These are phyloP conservation scores for Pisolithus thermaeus DNA, from an alignment of 1,284 basidiomycete species.

Conservation along the genomic window DNA sequence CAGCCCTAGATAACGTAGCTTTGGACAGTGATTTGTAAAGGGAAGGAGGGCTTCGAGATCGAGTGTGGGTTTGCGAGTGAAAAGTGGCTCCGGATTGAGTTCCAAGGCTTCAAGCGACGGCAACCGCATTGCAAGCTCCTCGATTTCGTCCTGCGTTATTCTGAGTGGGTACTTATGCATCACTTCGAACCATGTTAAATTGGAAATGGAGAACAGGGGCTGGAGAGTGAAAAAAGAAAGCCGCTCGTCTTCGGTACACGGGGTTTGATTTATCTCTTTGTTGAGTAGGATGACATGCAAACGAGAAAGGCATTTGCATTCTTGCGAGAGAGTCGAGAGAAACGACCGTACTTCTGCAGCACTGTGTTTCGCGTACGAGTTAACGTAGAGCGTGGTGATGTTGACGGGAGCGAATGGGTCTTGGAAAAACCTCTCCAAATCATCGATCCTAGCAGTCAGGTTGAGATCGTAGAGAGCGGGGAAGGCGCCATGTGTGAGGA, in stretches of 20 bases:
- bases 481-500: conserved; percentile 44
- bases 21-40: conserved; percentile 50
- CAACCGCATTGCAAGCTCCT: conserved; percentile 45
- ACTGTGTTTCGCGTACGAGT: conserved; percentile 38
- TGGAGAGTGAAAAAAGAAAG: conserved; percentile 44
- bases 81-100: conserved; percentile 48
- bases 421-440: conserved; percentile 44
- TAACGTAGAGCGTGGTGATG: conserved; percentile 47
- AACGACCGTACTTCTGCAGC: conserved; percentile 38
- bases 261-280: conserved; percentile 6
- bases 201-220: conserved; percentile 41
- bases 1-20: conserved; percentile 45
- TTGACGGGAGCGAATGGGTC: conserved; percentile 39
- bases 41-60: conserved; percentile 47
- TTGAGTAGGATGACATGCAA: conserved; percentile 36
- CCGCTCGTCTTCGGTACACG: conserved; percentile 24
- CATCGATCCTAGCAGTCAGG: conserved; percentile 37
- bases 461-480: conserved; percentile 49
- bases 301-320: conserved; percentile 39
- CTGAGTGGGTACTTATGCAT: conserved; percentile 47
- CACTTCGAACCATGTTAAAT: conserved; percentile 45
- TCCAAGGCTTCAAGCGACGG: conserved; percentile 41
- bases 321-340: conserved; percentile 38
- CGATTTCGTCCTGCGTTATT: conserved; percentile 42
- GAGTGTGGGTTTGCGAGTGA: conserved; percentile 29